These are phyloP conservation scores for Blastomyces gilchristii DNA, from an alignment of 2,329 filamentous ascomycete genomes.

Conservation along the genomic window DNA sequence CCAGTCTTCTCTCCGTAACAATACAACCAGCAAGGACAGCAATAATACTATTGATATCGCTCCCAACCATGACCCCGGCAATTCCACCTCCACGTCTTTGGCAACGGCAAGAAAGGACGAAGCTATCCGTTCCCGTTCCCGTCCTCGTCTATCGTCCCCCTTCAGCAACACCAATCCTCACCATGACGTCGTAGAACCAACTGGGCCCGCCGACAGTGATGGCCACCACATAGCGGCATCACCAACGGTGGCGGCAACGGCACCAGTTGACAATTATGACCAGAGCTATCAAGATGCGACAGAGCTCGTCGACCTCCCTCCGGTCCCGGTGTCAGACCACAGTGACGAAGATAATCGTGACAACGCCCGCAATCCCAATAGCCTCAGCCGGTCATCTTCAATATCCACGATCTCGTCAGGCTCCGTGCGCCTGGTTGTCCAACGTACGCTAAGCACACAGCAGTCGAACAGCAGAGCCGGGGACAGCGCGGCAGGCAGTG, in stretches of 20 bases:
- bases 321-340: background rate
- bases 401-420: slow-evolving; percentile 15
- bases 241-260: background rate
- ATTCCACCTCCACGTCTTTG: background rate
- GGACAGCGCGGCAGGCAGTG: background rate
- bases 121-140: background rate
- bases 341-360: background rate
- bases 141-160: background rate
- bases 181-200: background rate
- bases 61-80: background rate
- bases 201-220: background rate
- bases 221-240: background rate
- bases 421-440: slow-evolving; percentile 12
- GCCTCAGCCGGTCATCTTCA: slow-evolving; percentile 8
- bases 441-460: slow-evolving; percentile 12
- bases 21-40: background rate
- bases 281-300: slow-evolving; percentile 1
- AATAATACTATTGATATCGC: background rate
- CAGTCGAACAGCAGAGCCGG: slow-evolving; percentile 1
- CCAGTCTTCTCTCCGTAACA: background rate
- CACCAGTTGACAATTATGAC: background rate
- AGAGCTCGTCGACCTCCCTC: slow-evolving; percentile 3
- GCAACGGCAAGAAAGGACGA: background rate
- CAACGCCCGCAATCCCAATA: background rate
- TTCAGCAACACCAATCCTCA: background rate